phyloP scores from a whole-genome alignment of 2,329 filamentous ascomycete genomes.

The Colletotrichum tropicicola region DNA sequence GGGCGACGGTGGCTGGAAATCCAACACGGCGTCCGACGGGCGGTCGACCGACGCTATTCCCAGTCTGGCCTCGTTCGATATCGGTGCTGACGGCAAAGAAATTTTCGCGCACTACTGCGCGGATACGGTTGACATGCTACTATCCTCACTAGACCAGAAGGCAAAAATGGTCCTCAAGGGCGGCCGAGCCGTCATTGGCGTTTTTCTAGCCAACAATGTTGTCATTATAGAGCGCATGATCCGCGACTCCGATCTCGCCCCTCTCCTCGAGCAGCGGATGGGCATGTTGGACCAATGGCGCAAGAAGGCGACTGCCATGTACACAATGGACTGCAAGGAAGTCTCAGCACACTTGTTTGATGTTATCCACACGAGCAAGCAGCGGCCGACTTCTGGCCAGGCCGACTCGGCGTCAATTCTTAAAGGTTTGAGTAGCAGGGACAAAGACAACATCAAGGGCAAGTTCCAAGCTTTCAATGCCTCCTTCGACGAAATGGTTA shows the following conservation, averaged over 20 bases:
- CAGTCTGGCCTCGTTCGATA: constrained; percentile 82
- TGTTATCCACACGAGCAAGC: constrained; percentile 87
- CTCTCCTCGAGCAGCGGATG: constrained; percentile 74
- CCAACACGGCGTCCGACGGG: constrained; percentile 56
- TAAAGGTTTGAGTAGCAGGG: constrained; percentile 85
- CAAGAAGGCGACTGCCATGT: constrained; percentile 84
- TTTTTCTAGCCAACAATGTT: constrained; percentile 91
- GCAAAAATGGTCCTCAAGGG: constrained; percentile 77
- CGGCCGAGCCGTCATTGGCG: constrained; percentile 80
- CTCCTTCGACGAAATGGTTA: constrained; percentile 88
- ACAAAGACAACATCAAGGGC: constrained; percentile 95
- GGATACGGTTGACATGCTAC: constrained; percentile 86
- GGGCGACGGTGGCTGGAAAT: constrained; percentile 90
- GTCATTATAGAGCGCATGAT: constrained; percentile 87
- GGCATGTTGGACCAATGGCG: constrained; percentile 81
- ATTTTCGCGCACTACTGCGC: constrained; percentile 90
- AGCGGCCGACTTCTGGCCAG: constrained; percentile 76
- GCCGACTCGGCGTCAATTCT: constrained; percentile 87
- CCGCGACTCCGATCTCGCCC: constrained; percentile 78
- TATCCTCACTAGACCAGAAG: constrained; percentile 79
- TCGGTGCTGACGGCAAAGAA: constrained; percentile 86
- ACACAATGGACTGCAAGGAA: constrained; percentile 89
- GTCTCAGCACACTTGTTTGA: constrained; percentile 87
- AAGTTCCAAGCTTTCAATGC: constrained; percentile 94
- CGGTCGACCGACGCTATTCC: constrained; percentile 72